Conservation (phyloP, 805 yeast species). For the Ogataea allantospora region DNA sequence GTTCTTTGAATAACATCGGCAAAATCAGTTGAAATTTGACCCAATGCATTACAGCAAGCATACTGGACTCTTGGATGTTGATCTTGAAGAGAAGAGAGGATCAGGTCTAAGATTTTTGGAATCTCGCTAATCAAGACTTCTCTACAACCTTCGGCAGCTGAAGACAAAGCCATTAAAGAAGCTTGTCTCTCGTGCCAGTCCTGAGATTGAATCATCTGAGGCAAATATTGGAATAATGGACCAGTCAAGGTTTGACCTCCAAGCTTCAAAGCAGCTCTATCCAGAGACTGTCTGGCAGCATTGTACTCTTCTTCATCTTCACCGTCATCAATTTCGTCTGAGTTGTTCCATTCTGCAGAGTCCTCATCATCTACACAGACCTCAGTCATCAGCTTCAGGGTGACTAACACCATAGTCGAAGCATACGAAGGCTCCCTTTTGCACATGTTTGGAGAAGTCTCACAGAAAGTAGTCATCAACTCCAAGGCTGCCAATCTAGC, state of each 20-base stretch:
- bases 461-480: slow-evolving; percentile 84
- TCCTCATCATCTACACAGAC: slow-evolving; percentile 86
- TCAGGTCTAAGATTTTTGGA: slow-evolving; percentile 77
- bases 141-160: slow-evolving; percentile 96
- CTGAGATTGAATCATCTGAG: slow-evolving; percentile 71
- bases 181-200: slow-evolving; percentile 97
- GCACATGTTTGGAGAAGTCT: slow-evolving; percentile 94
- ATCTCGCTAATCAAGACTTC: slow-evolving; percentile 83
- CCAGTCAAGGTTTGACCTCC: slow-evolving; percentile 83
- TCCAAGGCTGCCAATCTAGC: slow-evolving; percentile 88
- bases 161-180: slow-evolving; percentile 92
- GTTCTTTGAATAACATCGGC: slow-evolving; percentile 84
- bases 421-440: slow-evolving; percentile 73
- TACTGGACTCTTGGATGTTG: slow-evolving; percentile 93
- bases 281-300: slow-evolving; percentile 93
- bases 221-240: slow-evolving; percentile 82
- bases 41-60: slow-evolving; percentile 95
- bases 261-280: slow-evolving; percentile 79
- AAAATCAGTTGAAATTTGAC: slow-evolving; percentile 96
- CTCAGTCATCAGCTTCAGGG: slow-evolving; percentile 86
- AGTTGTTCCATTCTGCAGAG: slow-evolving; percentile 70
- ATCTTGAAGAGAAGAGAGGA: slow-evolving; percentile 81
- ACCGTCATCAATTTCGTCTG: slow-evolving; percentile 71
- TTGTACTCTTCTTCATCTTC: slow-evolving; percentile 87
- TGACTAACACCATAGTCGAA: slow-evolving; percentile 64